phyloP scores from a whole-genome alignment of 805 yeast species.

The Teunomyces aglyptinius region DNA sequence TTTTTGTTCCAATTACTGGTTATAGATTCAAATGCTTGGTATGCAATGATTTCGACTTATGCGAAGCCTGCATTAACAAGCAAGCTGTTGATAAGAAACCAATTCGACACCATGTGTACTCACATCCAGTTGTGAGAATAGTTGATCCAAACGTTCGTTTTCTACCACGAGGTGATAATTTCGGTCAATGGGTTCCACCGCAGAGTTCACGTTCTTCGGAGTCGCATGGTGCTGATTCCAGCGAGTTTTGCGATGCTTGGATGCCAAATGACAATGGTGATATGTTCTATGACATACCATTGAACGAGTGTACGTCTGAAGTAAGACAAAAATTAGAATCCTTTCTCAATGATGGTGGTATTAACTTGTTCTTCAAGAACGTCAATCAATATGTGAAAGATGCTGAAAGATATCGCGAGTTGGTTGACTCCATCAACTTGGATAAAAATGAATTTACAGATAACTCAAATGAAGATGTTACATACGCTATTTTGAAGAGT shows the following conservation, averaged over 20 bases:
- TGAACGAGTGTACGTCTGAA: constrained; percentile 16
- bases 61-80: constrained; percentile 3
- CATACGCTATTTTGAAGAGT: constrained; percentile 23
- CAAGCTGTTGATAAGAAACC: constrained; percentile 10
- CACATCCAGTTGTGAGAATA: constrained; percentile 32
- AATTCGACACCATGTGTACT: constrained; percentile 19
- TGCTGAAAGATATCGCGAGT: constrained; percentile 23
- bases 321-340: constrained; percentile 13
- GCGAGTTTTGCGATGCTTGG: no score
- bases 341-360: constrained; percentile 14
- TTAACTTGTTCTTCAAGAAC: constrained; percentile 15
- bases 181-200: neutral
- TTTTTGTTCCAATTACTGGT: neutral
- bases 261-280: constrained; percentile 7
- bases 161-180: neutral
- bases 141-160: neutral
- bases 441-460: constrained; percentile 3
- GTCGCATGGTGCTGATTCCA: no score
- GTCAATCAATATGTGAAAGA: constrained; percentile 17
- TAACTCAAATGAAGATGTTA: constrained; percentile 17
- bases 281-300: constrained; percentile 24
- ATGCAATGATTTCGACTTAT: constrained; percentile 2
- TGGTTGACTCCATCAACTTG: constrained; percentile 14
- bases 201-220: no score
- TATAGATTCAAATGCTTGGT: neutral